phyloP scores from a whole-genome alignment of 805 yeast species.

The Myxozyma lipomycoides region DNA sequence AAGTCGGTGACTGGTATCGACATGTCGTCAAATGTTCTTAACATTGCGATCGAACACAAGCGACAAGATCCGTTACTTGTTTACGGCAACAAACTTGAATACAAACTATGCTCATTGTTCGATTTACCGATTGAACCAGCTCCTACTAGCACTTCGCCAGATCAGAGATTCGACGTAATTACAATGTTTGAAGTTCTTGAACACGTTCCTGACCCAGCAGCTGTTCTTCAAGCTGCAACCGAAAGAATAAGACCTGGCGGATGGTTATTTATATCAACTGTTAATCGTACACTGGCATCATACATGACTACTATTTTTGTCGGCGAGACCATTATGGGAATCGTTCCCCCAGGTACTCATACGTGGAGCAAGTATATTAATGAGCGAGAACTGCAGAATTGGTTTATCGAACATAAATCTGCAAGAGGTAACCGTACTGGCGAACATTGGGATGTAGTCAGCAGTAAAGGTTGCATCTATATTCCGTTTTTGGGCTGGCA shows the following conservation, averaged over 20 bases:
- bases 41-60: slow-evolving; percentile 72
- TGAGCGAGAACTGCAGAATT: slow-evolving; percentile 62
- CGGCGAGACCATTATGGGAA: slow-evolving; percentile 73
- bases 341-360: slow-evolving; percentile 94
- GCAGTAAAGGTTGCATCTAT: slow-evolving; percentile 74
- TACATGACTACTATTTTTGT: slow-evolving; percentile 90
- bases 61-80: slow-evolving; percentile 59
- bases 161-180: slow-evolving; percentile 62
- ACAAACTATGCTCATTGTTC: slow-evolving; percentile 38
- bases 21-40: slow-evolving; percentile 73
- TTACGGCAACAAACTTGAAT: slow-evolving; percentile 41
- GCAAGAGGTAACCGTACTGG: slow-evolving; percentile 25
- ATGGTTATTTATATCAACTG: slow-evolving; percentile 80
- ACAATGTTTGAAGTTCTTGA: slow-evolving; percentile 94
- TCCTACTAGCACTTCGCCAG: slow-evolving; percentile 26
- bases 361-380: slow-evolving; percentile 81
- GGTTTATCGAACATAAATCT: slow-evolving; percentile 48
- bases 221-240: slow-evolving; percentile 65
- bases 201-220: slow-evolving; percentile 83
- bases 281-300: slow-evolving; percentile 79
- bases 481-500: slow-evolving; percentile 85
- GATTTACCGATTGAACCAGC: slow-evolving; percentile 49
- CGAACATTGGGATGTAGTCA: slow-evolving; percentile 54
- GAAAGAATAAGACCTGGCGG: slow-evolving; percentile 73
- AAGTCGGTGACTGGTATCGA: slow-evolving; percentile 75